Base-by-base conservation (phyloP, 1,139 yeast genomes). In the Debaryomyces sp. region DNA sequence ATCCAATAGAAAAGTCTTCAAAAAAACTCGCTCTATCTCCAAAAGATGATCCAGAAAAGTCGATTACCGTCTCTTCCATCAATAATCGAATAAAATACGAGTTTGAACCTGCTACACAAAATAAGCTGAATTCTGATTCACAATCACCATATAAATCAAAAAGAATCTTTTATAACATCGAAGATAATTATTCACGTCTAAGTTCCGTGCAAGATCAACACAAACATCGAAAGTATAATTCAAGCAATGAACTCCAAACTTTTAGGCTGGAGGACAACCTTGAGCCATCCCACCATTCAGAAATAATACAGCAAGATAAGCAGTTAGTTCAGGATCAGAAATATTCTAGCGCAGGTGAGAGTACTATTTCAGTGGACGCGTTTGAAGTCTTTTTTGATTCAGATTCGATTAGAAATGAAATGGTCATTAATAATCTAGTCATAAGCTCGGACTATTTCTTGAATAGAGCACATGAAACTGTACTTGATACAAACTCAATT, bases 391-490 rank as follows among this genome's bases (percentile, higher is more conserved):
- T 37, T 23, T 39, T 39, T 27, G 22, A 27, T 10, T 39, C 42
- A 21, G 42, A 39, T 27, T 26, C 40, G 12, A 13, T n/a, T 18
- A 35, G 44, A 24, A 44, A 38, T 23, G 41, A 44, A 21, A 15
- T 46, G 15, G 36, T 48, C 4, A 46, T 48, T 12, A 42, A 37
- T n/a, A 47, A 40, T 29, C 42, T 51, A 29, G 33, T 51, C 6
- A 29, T 40, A 2, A 45, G 36, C n/a, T 61, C 73, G 1, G 64
- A 66, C 10, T 56, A 44, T 41, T 69, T 66, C 47, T 43, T 66
- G 6, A 26, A 50, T 5, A 53, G 56, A 22, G 78, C 78, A 6
- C 70, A 67, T 50, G 47, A 45, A 2, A 27, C 49, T 2, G 70
- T 57, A 2, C 38, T 55, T 2, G 36, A 45, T 7, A 51, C 60